Evolutionary conservation across 2,329 filamentous ascomycete species (phyloP), one percentile per base, ranked within the genome.

Genomic region (Incumbomyces delicatus): DNA sequence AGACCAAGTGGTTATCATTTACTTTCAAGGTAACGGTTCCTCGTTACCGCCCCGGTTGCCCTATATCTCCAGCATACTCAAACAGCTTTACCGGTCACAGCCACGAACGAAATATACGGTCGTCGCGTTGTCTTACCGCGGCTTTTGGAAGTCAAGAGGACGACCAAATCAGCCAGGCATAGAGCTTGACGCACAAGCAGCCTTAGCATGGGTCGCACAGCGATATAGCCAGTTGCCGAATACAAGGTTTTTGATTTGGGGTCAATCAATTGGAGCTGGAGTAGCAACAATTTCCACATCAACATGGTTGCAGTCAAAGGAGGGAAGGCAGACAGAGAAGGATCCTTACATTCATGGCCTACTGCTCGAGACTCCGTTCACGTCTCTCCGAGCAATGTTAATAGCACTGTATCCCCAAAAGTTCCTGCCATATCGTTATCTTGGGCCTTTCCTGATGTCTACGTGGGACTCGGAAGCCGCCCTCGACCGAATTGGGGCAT

Each of bases 101-200:
- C 34, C 33, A 33, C 47, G 51, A 18, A 50, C 36, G 17, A 41
- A 36, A 30, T 65, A 63, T 61, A 65, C 64, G 1, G 50, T 77
- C 2, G 63, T 71, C 1, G 71, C 70, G 3, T 56, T 77, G 6
- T 77, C 74, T 5, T 77, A 87, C 60, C 77, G 84, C 36, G 83
- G 85, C 10, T 90, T 83, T 61, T 90, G 85, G 86, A 87, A 73
- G 10, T 89, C 84, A 1, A 73, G 76, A 29, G 85, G 87, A 14
- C 40, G 46, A 29, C 77, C 85, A 6, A 82, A 79, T 2, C 83
- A 89, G 59, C 66, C 64, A 32, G 85, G 85, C 1, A 83, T 90
- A 53, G 75, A 83, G 55, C 64, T 73, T 14, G 85, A 90, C 61
- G 76, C 81, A 1, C 69, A 75, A 47, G 82, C 84, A 1, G 76